These are phyloP conservation scores for Penicillium corylophilum DNA, from an alignment of 2,329 filamentous ascomycete genomes.

Conservation along the genomic window DNA sequence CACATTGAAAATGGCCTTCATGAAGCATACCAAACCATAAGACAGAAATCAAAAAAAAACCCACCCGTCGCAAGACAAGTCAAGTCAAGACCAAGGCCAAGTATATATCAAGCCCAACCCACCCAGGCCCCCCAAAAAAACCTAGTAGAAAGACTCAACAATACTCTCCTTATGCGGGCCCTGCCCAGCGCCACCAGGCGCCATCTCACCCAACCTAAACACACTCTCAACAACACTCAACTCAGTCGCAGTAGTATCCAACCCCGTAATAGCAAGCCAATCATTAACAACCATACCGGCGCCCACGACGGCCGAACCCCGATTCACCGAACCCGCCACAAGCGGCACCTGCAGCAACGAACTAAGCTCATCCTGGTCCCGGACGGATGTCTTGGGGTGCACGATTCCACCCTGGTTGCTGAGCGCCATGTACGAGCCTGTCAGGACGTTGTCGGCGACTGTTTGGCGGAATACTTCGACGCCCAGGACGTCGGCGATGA, in stretches of 20 bases:
- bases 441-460: constrained; percentile 93
- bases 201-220: constrained; percentile 87
- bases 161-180: constrained; percentile 85
- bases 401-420: constrained; percentile 96
- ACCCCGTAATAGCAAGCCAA: constrained; percentile 90
- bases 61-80: not conserved
- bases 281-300: constrained; percentile 97
- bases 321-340: constrained; percentile 90
- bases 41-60: not conserved
- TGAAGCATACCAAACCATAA: not conserved
- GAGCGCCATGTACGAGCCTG: constrained; percentile 93
- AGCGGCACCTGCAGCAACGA: constrained; percentile 92
- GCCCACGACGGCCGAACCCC: constrained; percentile 90
- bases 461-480: constrained; percentile 73
- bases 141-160: constrained; percentile 97
- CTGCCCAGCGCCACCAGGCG: constrained; percentile 60
- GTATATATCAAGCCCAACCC: not conserved
- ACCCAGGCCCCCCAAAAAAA: not conserved
- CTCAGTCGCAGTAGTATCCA: constrained; percentile 96
- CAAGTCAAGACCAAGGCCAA: too few relatives aligned
- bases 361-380: constrained; percentile 96
- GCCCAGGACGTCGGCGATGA: constrained; percentile 82
- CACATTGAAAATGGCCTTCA: not conserved
- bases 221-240: constrained; percentile 94
- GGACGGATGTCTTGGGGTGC: constrained; percentile 93